phyloP scores from a whole-genome alignment of 2,329 filamentous ascomycete species.

The Hypomyces rosellus region DNA sequence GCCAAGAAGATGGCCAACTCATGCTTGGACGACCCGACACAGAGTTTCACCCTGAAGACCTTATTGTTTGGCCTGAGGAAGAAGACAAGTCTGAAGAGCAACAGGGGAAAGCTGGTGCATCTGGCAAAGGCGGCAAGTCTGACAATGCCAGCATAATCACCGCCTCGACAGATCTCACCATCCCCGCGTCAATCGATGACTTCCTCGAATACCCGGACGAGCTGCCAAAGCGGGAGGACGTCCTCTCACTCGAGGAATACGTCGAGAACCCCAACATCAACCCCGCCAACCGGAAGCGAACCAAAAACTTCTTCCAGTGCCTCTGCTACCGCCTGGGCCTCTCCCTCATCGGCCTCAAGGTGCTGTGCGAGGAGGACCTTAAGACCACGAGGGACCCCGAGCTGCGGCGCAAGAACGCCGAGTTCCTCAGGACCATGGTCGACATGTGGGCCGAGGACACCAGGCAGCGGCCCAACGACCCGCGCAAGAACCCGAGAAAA shows the following conservation, averaged over 20 bases:
- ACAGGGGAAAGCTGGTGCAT: not conserved
- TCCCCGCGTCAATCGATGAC: not conserved
- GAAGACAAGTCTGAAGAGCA: not conserved
- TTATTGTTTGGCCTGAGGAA: conserved; percentile 4
- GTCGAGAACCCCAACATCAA: not conserved
- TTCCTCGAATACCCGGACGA: conserved; percentile 2
- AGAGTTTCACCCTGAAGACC: conserved; percentile 10
- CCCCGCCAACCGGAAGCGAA: conserved; percentile 2
- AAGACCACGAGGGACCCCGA: not conserved
- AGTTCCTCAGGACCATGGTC: conserved; percentile 13
- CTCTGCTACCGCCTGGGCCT: conserved; percentile 35
- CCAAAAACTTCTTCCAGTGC: conserved; percentile 17
- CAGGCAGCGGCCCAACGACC: conserved; percentile 14
- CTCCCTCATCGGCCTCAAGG: conserved; percentile 20
- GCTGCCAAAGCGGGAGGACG: conserved; percentile 7
- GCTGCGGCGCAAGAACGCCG: conserved; percentile 9
- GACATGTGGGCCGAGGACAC: conserved; percentile 15
- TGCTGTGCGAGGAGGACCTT: conserved; percentile 6
- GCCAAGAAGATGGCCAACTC: not conserved
- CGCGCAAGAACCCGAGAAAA: conserved; percentile 8
- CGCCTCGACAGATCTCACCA: not conserved
- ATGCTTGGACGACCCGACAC: conserved; percentile 7
- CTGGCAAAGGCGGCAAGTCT: not conserved
- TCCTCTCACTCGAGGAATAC: conserved; percentile 4
- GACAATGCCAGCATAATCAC: not conserved